Conservation (phyloP, 2,329 filamentous ascomycete species). For the Stagonosporopsis vannaccii region DNA sequence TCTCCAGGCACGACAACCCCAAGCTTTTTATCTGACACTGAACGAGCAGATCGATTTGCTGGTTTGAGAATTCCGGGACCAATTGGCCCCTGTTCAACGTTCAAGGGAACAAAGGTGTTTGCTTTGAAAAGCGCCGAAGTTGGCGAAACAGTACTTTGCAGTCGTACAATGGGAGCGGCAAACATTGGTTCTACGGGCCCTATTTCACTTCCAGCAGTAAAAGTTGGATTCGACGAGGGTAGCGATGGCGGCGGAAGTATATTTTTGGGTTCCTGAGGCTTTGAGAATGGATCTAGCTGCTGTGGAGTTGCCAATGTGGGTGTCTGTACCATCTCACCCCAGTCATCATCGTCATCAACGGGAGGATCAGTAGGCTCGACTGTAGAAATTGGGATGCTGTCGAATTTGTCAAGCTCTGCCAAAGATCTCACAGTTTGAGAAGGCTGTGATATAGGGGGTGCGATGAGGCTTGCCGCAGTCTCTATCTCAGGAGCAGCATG, state of each 20-base stretch:
- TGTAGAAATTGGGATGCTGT: constrained; percentile 20
- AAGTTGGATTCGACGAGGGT: constrained; percentile 22
- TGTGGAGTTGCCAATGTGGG: constrained; percentile 36
- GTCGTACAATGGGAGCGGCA: constrained; percentile 42
- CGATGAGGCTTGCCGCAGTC: constrained; percentile 21
- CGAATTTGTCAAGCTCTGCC: constrained; percentile 22
- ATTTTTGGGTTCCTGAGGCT: constrained; percentile 14
- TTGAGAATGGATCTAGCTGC: constrained; percentile 21
- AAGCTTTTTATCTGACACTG: constrained; percentile 18
- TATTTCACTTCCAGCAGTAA: constrained; percentile 16
- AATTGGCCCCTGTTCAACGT: constrained; percentile 37
- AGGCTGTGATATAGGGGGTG: constrained; percentile 16
- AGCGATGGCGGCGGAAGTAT: constrained; percentile 20
- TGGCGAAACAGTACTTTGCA: constrained; percentile 43
- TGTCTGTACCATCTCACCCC: constrained; percentile 51
- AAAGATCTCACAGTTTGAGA: constrained; percentile 24
- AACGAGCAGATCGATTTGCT: constrained; percentile 21
- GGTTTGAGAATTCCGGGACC: constrained; percentile 40
- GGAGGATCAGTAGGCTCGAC: background rate
- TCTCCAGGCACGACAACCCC: background rate
- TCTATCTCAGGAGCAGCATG: constrained; percentile 22
- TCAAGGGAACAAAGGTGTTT: constrained; percentile 37
- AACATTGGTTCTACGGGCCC: constrained; percentile 30
- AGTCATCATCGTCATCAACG: constrained; percentile 48
- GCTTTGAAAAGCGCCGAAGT: constrained; percentile 43